phyloP scores from a whole-genome alignment of 768 basidiomycete species.

The Leucocoprinus birnbaumii region DNA sequence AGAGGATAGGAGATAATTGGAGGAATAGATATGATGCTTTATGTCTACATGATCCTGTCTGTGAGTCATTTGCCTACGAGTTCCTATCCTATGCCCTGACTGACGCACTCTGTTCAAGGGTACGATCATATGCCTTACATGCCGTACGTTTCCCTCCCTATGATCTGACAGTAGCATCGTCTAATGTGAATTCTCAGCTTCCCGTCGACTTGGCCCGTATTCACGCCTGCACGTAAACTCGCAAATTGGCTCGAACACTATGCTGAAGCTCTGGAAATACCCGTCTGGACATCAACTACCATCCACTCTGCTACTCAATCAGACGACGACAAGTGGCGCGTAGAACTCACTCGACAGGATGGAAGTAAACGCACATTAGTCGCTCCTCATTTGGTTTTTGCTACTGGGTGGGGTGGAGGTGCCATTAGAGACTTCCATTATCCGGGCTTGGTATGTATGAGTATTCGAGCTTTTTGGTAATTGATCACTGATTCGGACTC shows the following conservation, averaged over 20 bases:
- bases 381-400: constrained; percentile 53
- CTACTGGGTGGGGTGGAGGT: constrained; percentile 51
- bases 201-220: constrained; percentile 57
- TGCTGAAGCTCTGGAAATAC: constrained; percentile 54
- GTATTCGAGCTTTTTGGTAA: neutral
- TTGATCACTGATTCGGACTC: neutral
- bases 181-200: constrained; percentile 15
- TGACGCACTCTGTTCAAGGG: constrained; percentile 14
- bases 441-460: constrained; percentile 33
- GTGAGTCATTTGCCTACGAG: constrained; percentile 24
- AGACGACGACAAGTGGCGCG: constrained; percentile 40
- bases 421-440: constrained; percentile 42
- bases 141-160: constrained; percentile 30
- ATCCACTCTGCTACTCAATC: constrained; percentile 35
- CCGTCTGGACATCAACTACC: constrained; percentile 56
- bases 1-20: constrained; percentile 60
- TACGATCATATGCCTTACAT: constrained; percentile 44
- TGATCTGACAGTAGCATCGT: neutral
- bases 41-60: constrained; percentile 52
- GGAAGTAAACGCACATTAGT: constrained; percentile 31
- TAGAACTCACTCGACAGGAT: constrained; percentile 33
- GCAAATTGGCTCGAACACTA: constrained; percentile 66
- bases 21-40: constrained; percentile 56
- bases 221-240: constrained; percentile 53
- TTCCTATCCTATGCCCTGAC: constrained; percentile 13